phyloP scores from a whole-genome alignment of 2,329 filamentous ascomycete genomes.

The Xylaria arbuscula region DNA sequence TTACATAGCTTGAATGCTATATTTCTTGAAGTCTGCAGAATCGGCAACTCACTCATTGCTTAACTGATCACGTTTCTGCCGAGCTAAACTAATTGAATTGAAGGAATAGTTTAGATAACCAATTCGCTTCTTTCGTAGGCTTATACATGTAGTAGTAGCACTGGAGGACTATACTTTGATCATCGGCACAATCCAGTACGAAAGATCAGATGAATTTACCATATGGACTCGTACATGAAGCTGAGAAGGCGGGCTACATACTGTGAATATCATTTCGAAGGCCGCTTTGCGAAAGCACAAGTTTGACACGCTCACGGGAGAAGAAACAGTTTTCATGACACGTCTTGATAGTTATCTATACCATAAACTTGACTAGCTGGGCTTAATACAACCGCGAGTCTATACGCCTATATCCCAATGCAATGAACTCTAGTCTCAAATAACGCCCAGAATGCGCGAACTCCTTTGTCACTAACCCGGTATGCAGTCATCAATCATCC shows the following conservation, averaged over 20 bases:
- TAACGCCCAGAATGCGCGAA: constrained; percentile 31
- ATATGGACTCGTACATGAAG: too few species aligned
- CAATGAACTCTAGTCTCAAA: background rate
- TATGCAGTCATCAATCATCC: constrained; percentile 17
- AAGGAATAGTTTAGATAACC: background rate
- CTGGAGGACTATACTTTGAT: background rate
- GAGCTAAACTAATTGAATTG: background rate
- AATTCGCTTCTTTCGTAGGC: background rate
- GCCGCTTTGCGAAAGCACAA: background rate
- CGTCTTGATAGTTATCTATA: constrained; percentile 9
- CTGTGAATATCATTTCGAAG: too few species aligned
- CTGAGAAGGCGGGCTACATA: too few species aligned
- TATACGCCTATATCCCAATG: constrained; percentile 14
- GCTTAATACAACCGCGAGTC: background rate
- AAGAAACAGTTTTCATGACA: background rate
- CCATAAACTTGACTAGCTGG: background rate
- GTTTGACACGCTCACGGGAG: background rate
- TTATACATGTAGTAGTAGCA: background rate
- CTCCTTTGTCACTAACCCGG: constrained; percentile 3
- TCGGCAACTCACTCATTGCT: background rate
- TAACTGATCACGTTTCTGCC: background rate
- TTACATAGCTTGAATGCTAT: background rate
- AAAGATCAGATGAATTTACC: too few species aligned
- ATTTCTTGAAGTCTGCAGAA: background rate
- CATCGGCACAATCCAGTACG: background rate